phyloP scores from a whole-genome alignment of 805 yeast species.

The Yamadazyma akitaensis region DNA sequence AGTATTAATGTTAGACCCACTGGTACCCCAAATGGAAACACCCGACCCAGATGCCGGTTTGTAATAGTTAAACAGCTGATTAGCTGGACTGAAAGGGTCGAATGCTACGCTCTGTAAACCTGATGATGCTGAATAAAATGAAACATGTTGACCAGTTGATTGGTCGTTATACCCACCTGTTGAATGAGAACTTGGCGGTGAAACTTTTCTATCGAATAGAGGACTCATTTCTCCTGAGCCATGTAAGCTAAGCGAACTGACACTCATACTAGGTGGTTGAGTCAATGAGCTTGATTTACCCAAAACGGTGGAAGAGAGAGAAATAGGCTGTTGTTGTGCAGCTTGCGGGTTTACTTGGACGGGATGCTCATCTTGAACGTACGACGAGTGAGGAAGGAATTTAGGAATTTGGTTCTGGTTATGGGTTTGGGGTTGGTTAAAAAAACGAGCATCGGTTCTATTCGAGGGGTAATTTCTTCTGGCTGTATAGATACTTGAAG shows the following conservation, averaged over 20 bases:
- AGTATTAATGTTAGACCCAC: background rate
- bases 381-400: background rate
- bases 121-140: background rate
- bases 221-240: background rate
- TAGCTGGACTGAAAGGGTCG: conserved; percentile 3
- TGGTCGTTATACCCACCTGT: background rate
- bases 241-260: background rate
- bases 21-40: conserved; percentile 7
- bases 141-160: background rate
- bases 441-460: background rate
- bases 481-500: conserved; percentile 13
- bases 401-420: background rate
- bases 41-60: conserved; percentile 1
- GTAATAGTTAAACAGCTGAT: conserved; percentile 1
- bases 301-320: background rate
- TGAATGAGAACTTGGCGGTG: background rate
- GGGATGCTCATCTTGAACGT: background rate
- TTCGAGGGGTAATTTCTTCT: conserved; percentile 3
- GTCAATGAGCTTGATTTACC: background rate
- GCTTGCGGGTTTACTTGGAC: background rate
- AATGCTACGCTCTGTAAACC: background rate
- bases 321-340: background rate
- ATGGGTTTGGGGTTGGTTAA: background rate
- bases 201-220: background rate
- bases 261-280: background rate